phyloP scores from a whole-genome alignment of 2,329 filamentous ascomycete species.

The Colletotrichum sp. region DNA sequence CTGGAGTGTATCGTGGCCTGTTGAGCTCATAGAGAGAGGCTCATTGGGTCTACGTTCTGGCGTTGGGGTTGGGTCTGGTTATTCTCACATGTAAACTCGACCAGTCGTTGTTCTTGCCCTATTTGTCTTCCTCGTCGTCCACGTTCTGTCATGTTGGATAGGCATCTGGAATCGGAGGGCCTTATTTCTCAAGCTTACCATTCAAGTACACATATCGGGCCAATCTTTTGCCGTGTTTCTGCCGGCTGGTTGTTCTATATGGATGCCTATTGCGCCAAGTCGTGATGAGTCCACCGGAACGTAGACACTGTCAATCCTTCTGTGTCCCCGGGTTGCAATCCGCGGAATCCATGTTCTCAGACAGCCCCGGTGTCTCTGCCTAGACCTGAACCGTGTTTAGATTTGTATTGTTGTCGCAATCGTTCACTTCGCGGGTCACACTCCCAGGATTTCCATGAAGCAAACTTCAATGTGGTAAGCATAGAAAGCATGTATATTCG shows the following conservation, averaged over 20 bases:
- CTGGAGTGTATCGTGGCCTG: accelerated
- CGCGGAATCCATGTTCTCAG: neutral
- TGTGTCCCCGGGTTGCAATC: accelerated
- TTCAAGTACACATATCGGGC: neutral
- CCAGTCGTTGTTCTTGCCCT: neutral
- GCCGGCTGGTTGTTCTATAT: neutral
- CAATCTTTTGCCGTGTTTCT: neutral
- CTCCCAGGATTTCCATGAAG: accelerated
- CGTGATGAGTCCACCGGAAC: neutral
- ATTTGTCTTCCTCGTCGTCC: neutral
- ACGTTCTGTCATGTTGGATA: neutral
- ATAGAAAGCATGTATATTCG: neutral
- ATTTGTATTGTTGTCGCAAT: neutral
- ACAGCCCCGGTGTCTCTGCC: neutral
- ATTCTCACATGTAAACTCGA: neutral
- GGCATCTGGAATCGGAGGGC: neutral
- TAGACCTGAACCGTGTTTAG: accelerated
- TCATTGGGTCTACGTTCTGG: neutral
- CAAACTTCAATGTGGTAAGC: neutral
- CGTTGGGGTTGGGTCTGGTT: neutral
- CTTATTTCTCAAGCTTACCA: accelerated
- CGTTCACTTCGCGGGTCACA: neutral
- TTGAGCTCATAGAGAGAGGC: neutral
- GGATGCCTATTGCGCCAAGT: neutral
- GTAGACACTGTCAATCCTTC: accelerated